Evolutionary conservation across 2,329 filamentous ascomycete genomes (phyloP).

Genomic region (Fusarium cicatricum): DNA sequence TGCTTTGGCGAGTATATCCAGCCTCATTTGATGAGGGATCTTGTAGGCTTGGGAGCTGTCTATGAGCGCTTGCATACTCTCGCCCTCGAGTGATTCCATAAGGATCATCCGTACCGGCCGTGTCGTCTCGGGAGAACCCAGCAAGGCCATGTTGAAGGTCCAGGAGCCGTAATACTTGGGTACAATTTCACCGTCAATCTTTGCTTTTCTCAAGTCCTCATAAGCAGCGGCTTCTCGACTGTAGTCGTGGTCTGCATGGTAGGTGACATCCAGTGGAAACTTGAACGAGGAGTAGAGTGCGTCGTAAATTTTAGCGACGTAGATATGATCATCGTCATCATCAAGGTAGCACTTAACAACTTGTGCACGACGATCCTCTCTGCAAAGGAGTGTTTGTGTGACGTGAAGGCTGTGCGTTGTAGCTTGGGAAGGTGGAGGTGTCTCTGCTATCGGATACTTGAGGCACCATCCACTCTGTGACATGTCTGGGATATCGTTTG

Average conservation of each 20-base stretch:
- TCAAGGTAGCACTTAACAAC: slow-evolving; percentile 6
- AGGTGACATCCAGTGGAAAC: neutral
- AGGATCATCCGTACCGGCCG: too few species aligned
- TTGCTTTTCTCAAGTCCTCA: slow-evolving; percentile 2
- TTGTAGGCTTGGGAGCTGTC: too few species aligned
- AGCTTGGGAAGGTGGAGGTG: neutral
- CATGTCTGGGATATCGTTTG: neutral
- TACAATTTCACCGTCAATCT: neutral
- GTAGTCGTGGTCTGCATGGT: neutral
- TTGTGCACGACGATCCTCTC: slow-evolving; percentile 11
- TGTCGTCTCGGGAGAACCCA: neutral
- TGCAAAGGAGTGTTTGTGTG: slow-evolving; percentile 1
- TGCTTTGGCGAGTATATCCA: too few species aligned
- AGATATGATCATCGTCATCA: slow-evolving; percentile 1
- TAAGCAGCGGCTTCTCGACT: slow-evolving; percentile 11
- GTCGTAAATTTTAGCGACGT: slow-evolving; percentile 18
- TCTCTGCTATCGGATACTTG: neutral
- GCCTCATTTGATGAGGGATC: too few species aligned
- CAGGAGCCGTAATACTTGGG: slow-evolving; percentile 13
- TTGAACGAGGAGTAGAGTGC: slow-evolving; percentile 10
- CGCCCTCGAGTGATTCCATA: too few species aligned
- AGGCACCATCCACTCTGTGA: slow-evolving; percentile 12
- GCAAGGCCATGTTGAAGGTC: neutral
- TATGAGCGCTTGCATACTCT: too few species aligned
- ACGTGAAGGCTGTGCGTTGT: neutral